Conservation (phyloP, 768 basidiomycete genomes). For the Roridomyces roridus region DNA sequence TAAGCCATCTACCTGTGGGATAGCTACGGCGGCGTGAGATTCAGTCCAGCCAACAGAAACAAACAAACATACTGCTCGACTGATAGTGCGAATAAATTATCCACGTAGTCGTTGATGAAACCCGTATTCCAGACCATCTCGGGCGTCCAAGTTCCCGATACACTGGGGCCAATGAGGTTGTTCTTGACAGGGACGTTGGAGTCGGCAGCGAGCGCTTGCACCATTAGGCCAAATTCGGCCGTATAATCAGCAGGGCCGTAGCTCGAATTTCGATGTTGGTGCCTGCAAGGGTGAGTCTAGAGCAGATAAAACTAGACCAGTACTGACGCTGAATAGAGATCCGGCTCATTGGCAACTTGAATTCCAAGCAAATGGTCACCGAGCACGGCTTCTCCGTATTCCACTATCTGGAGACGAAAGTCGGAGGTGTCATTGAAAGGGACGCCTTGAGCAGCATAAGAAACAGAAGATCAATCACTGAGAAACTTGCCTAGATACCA, state of each 20-base stretch:
- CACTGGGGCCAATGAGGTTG: conserved; percentile 49
- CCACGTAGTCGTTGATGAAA: conserved; percentile 38
- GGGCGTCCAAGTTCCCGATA: conserved; percentile 44
- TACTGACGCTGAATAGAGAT: conserved; percentile 50
- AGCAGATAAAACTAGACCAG: too few relatives aligned
- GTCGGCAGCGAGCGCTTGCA: conserved; percentile 34
- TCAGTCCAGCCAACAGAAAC: neutral
- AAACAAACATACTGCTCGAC: conserved; percentile 46
- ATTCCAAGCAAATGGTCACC: conserved; percentile 58
- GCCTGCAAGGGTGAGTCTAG: neutral
- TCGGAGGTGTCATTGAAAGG: conserved; percentile 61
- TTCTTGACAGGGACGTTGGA: conserved; percentile 32
- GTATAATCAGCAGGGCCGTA: conserved; percentile 17
- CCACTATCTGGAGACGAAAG: conserved; percentile 50
- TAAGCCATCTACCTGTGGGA: too few relatives aligned
- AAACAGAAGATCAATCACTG: neutral
- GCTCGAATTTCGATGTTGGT: conserved; percentile 13
- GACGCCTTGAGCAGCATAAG: conserved; percentile 27
- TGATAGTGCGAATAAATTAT: conserved; percentile 37
- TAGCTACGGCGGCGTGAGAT: conserved; percentile 39
- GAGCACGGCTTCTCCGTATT: conserved; percentile 54
- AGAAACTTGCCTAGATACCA: conserved; percentile 55
- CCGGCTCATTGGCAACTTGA: conserved; percentile 67
- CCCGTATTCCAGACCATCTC: conserved; percentile 44
- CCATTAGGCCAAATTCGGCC: conserved; percentile 40